Evolutionary conservation across 139 green algal genomes (phyloP), one percentile per base, ranked within the genome.

Genomic region (Micractinium conductrix): DNA sequence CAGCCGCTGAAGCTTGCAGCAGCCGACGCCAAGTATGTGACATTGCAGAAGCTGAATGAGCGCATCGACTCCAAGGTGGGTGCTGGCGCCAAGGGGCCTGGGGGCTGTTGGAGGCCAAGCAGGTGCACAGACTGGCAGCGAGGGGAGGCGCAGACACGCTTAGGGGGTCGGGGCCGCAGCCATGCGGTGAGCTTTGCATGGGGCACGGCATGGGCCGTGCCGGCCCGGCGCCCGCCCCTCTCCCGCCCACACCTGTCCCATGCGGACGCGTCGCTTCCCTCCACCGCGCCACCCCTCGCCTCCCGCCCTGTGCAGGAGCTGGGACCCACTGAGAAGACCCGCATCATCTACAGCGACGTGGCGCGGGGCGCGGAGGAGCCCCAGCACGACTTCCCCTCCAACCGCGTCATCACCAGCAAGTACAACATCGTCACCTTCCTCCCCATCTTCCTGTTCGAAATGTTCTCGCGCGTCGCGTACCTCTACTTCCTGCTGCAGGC

Each of bases 391-490:
- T 89, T 86, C 33, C 74, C 53, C 16, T 82, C 76, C 83, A 96
- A 96, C 86, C 63, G 67, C 1, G 92, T 97, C 33, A 83, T 84
- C 6, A 97, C 94, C 14, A 85, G 88, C 48, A 97, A 97, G 87
- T 98, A 98, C 86, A 96, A 91, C 68, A 14, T 94, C 19, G 17
- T 94, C 74, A 95, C 92, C 38, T 98, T 97, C 84, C 74, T 98
- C 9, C 94, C 94, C 4, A 88, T 92, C 53, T 92, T 91, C 45
- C 84, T 98, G 48, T 94, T 93, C 53, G 93, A 97, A 72, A 96
- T 95, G 87, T 96, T 95, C 80, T 90, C 87, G 21, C 85, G 94
- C 26, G 88, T 94, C 8, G 95, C 94, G 53, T 97, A 97, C 90
- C 80, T 96, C 24, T 98, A 98, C 88, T 97, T 98, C 84, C 79